Evolutionary conservation across 2,329 filamentous ascomycete species (phyloP).

Genomic region (Nigrospora oryzae): DNA sequence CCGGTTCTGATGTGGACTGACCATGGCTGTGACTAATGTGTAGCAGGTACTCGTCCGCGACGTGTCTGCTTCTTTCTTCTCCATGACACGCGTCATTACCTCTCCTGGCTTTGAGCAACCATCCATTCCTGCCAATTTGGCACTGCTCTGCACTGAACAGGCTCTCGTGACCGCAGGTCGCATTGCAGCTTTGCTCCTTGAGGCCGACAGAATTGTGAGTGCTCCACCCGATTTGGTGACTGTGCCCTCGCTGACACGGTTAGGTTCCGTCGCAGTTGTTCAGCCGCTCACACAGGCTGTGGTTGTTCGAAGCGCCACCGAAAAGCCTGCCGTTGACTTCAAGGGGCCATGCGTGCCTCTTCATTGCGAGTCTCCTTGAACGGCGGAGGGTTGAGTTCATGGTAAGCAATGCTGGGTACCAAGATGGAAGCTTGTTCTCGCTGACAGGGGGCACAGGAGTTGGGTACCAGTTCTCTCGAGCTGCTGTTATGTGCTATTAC

Average conservation of each 20-base stretch:
- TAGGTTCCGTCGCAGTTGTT: too few species aligned
- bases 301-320: constrained; percentile 36
- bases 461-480: constrained; percentile 35
- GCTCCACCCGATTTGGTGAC: neutral
- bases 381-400: constrained; percentile 36
- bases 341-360: constrained; percentile 40
- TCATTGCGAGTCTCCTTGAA: constrained; percentile 40
- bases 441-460: constrained; percentile 19
- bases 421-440: neutral
- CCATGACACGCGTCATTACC: constrained; percentile 32
- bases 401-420: constrained; percentile 10
- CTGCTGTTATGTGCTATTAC: constrained; percentile 45
- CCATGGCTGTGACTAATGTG: neutral
- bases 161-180: constrained; percentile 35
- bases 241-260: too few species aligned
- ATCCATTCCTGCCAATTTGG: too few species aligned
- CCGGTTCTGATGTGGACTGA: too few species aligned
- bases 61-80: constrained; percentile 36
- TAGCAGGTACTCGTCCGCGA: constrained; percentile 37
- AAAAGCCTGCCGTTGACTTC: constrained; percentile 29
- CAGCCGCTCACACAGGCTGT: constrained; percentile 25
- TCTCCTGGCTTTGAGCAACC: constrained; percentile 6
- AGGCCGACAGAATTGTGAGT: constrained; percentile 31
- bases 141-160: constrained; percentile 24
- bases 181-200: constrained; percentile 35